Evolutionary conservation across 2,329 filamentous ascomycete genomes (phyloP).

Genomic region (Daldinia sp.): DNA sequence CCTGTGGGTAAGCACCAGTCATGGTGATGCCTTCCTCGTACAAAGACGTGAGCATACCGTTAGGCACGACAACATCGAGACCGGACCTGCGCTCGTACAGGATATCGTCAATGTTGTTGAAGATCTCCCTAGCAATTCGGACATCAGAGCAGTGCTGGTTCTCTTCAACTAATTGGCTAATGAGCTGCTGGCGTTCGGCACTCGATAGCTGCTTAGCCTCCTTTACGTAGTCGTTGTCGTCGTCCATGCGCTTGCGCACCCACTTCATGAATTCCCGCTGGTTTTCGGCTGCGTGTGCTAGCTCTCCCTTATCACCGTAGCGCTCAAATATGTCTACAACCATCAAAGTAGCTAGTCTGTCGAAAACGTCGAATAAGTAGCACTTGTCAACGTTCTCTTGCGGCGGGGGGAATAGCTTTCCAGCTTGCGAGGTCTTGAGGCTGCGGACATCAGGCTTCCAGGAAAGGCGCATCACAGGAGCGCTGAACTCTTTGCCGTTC

Average conservation of each 20-base stretch:
- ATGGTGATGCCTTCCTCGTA: constrained; percentile 32
- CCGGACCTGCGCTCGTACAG: constrained; percentile 26
- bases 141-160: constrained; percentile 9
- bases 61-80: constrained; percentile 30
- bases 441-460: constrained; percentile 41
- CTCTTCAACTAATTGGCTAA: constrained; percentile 4
- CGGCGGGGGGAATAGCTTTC: constrained; percentile 11
- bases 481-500: neutral
- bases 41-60: constrained; percentile 29
- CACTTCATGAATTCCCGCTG: constrained; percentile 2
- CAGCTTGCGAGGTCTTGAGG: neutral
- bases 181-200: constrained; percentile 2
- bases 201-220: constrained; percentile 12
- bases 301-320: neutral
- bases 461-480: constrained; percentile 16
- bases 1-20: constrained; percentile 31
- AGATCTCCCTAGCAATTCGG: constrained; percentile 13
- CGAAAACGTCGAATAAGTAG: neutral
- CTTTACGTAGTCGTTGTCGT: neutral
- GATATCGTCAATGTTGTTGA: constrained; percentile 35
- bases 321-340: neutral
- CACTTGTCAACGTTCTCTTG: constrained; percentile 20
- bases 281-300: neutral
- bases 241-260: neutral
- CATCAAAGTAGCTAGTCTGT: constrained; percentile 17